phyloP scores from a whole-genome alignment of 495 filamentous ascomycete species.

The Daldinia childiae region DNA sequence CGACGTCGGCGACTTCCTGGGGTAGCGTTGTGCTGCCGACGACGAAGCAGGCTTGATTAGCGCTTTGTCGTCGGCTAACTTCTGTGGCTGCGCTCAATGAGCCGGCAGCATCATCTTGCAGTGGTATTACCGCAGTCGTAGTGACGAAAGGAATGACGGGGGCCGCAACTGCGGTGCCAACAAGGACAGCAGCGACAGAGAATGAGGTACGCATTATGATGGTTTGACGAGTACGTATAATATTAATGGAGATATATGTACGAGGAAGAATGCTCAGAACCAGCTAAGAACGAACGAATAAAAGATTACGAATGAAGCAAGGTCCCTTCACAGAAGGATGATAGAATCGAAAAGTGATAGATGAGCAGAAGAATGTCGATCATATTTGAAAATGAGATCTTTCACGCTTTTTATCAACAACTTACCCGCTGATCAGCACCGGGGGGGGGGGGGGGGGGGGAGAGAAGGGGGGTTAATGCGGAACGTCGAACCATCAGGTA shows the following conservation, averaged over 20 bases:
- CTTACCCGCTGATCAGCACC: conserved; percentile 4
- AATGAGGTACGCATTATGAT: conserved; percentile 36
- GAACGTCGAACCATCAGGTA: conserved; percentile 10
- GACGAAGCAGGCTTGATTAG: conserved; percentile 53
- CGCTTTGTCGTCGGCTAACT: conserved; percentile 23
- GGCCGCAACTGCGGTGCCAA: conserved; percentile 26
- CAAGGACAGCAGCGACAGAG: conserved; percentile 25
- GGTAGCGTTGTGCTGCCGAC: conserved; percentile 54
- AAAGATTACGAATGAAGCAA: conserved; percentile 17
- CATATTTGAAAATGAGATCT: conserved; percentile 31
- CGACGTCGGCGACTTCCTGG: conserved; percentile 46
- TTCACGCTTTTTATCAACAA: conserved; percentile 29
- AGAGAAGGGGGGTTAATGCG: conserved; percentile 2
- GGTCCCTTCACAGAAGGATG: conserved; percentile 38
- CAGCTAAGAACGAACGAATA: conserved; percentile 33
- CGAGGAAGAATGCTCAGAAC: conserved; percentile 27
- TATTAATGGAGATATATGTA: conserved; percentile 8
- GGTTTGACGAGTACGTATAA: conserved; percentile 1
- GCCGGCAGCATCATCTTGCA: not conserved
- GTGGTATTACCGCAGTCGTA: conserved; percentile 11
- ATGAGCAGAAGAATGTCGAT: conserved; percentile 33
- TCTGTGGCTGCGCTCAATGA: not conserved
- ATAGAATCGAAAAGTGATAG: conserved; percentile 25
- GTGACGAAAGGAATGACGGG: conserved; percentile 41
- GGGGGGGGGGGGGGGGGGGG: not conserved